Evolutionary conservation across 495 filamentous ascomycete species (phyloP).

Genomic region (Wilcoxina mikolae): DNA sequence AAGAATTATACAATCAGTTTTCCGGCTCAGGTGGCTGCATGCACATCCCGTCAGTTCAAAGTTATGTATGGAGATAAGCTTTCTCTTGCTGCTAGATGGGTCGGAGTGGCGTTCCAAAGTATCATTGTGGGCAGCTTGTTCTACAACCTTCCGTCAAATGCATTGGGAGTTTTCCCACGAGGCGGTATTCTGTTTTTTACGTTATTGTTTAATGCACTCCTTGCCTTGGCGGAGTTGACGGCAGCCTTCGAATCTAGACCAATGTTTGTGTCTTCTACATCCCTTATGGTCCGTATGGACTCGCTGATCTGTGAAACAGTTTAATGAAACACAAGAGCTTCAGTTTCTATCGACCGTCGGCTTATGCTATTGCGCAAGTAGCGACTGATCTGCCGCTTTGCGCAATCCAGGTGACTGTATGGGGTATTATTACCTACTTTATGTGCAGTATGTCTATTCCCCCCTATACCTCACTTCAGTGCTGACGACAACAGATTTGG

Average conservation of each 20-base stretch:
- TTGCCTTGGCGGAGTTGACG: conserved; percentile 63
- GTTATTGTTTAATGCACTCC: conserved; percentile 64
- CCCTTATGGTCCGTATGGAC: no score
- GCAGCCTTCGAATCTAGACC: conserved; percentile 53
- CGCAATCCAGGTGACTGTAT: conserved; percentile 52
- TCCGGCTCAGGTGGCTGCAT: conserved; percentile 49
- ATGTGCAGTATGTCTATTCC: conserved; percentile 36
- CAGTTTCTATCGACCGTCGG: conserved; percentile 69
- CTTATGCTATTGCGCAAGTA: conserved; percentile 62
- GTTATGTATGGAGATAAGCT: conserved; percentile 49
- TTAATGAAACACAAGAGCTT: conserved; percentile 72
- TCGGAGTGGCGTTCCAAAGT: conserved; percentile 52
- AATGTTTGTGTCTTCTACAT: no score
- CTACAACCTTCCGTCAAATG: conserved; percentile 49
- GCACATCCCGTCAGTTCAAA: conserved; percentile 50
- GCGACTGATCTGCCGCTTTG: conserved; percentile 62
- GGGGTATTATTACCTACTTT: conserved; percentile 64
- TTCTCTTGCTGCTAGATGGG: conserved; percentile 40
- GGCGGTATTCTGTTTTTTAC: conserved; percentile 56
- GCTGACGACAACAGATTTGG: conserved; percentile 34
- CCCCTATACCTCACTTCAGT: not conserved
- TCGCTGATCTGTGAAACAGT: no score
- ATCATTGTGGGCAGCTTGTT: conserved; percentile 67
- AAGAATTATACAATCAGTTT: conserved; percentile 58
- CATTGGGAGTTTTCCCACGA: conserved; percentile 39